Base-by-base conservation (phyloP, 2,329 filamentous ascomycete species). In the Cyanodermella asteris region DNA sequence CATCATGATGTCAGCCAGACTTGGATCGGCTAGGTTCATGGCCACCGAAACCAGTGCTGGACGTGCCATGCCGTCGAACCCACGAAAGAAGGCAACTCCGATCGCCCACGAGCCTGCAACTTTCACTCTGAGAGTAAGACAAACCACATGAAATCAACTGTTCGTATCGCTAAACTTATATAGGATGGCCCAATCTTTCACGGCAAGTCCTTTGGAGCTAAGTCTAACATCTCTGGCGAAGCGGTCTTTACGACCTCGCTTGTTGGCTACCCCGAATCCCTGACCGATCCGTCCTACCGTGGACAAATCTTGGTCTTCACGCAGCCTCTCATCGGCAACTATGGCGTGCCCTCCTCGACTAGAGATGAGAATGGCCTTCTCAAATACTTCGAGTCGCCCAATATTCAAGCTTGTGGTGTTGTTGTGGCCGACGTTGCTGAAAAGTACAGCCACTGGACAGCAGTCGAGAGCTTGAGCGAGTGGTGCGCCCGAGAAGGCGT, bases 201-300 rank as follows among this genome's bases (percentile, higher is more conserved):
- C 41, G 87, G 87, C 47, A 91, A 77, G 47, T 91, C 84, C 31
- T 97, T 94, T 42, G 87, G 87, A 42, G 87, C 87, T 45, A 87
- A 90, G 51, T 68, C 75, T 49, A 97, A 93, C 62, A 77, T 94
- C 46, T 91, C 82, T 34, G 87, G 87, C 39, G 87, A 97, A 59
- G 87, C 87, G 22, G 87, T 94, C 49, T 97, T 97, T 61, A 94
- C 87, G 34, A 94, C 87, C 32, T 93, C 84, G 13, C 70, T 94
- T 28, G 87, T 97, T 31, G 87, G 87, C 42, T 97, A 97, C 51
- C 87, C 87, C 38, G 87, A 97, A 60, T 93, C 66, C 22, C 56
- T 72, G 56, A 70, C 66, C 42, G 67, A 72, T 37, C 67, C 67
- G 8, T 72, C 67, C 28, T 72, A 72, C 49, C 65, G 67, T 37